Conservation (phyloP, 495 filamentous ascomycete genomes). For the Letharia columbiana region DNA sequence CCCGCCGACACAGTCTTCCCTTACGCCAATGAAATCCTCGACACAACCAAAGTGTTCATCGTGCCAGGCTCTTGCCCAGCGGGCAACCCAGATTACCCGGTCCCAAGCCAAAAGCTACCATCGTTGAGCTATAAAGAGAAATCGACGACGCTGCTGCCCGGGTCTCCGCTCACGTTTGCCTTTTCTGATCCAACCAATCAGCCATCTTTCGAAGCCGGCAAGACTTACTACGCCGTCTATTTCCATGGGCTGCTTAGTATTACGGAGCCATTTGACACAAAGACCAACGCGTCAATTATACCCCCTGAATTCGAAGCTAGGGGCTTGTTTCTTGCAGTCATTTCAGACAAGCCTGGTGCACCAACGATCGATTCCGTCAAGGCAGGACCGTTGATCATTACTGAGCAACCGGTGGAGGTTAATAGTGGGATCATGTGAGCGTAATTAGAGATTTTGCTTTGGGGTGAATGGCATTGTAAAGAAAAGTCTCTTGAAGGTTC, state of each 20-base stretch:
- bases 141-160: slow-evolving; percentile 36
- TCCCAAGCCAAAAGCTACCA: slow-evolving; percentile 38
- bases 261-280: slow-evolving; percentile 38
- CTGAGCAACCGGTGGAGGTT: slow-evolving; percentile 22
- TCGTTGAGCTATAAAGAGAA: slow-evolving; percentile 31
- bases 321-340: slow-evolving; percentile 39
- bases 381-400: slow-evolving; percentile 35
- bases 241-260: slow-evolving; percentile 41
- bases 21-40: slow-evolving; percentile 46
- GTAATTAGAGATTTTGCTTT: not conserved
- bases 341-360: slow-evolving; percentile 38
- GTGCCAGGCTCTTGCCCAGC: slow-evolving; percentile 41
- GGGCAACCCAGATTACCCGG: slow-evolving; percentile 42
- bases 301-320: slow-evolving; percentile 40
- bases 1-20: slow-evolving; percentile 45
- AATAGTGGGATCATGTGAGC: slow-evolving; percentile 12
- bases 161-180: slow-evolving; percentile 34
- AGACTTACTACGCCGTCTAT: slow-evolving; percentile 44
- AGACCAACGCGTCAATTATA: slow-evolving; percentile 34
- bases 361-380: slow-evolving; percentile 39
- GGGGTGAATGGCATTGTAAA: not conserved
- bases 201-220: slow-evolving; percentile 32
- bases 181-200: slow-evolving; percentile 35
- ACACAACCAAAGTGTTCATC: slow-evolving; percentile 42
- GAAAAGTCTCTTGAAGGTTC: not conserved